Evolutionary conservation across 2,329 filamentous ascomycete genomes (phyloP).

Genomic region (Cercospora beticola): DNA sequence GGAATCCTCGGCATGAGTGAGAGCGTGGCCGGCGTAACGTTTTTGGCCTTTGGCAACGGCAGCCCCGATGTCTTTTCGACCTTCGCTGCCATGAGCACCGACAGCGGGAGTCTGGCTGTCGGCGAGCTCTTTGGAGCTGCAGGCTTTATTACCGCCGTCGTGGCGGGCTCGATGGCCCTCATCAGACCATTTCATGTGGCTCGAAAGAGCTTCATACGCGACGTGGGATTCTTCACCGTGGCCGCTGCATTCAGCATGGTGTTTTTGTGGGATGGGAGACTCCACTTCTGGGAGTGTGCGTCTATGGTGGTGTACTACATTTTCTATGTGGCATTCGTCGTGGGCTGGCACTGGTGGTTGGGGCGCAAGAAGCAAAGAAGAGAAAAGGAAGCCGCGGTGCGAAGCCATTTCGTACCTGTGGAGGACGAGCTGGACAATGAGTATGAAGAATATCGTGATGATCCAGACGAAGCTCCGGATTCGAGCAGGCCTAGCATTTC

Average conservation of each 20-base stretch:
- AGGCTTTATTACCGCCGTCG: constrained; percentile 92
- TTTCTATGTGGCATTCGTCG: constrained; percentile 85
- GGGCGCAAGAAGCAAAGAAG: constrained; percentile 61
- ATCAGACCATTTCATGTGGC: constrained; percentile 94
- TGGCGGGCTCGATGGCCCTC: constrained; percentile 94
- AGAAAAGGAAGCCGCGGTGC: constrained; percentile 67
- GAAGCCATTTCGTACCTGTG: constrained; percentile 68
- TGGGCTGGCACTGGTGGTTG: constrained; percentile 87
- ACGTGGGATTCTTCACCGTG: constrained; percentile 87
- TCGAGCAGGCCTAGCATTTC: constrained; percentile 42
- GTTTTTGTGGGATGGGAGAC: constrained; percentile 78
- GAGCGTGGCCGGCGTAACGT: constrained; percentile 92
- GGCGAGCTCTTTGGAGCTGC: constrained; percentile 94
- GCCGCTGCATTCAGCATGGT: constrained; percentile 83
- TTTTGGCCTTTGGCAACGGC: constrained; percentile 94
- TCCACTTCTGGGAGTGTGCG: constrained; percentile 85
- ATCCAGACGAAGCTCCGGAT: constrained; percentile 50
- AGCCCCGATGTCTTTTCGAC: constrained; percentile 98
- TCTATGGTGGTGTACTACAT: constrained; percentile 88
- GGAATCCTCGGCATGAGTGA: constrained; percentile 88
- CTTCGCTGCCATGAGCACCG: constrained; percentile 94
- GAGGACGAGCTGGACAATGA: constrained; percentile 54
- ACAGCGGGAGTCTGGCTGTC: constrained; percentile 94
- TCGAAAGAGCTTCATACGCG: constrained; percentile 83
- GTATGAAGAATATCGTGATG: constrained; percentile 52